Evolutionary conservation across 1,284 basidiomycete genomes (phyloP), one percentile per base, ranked within the genome.

Genomic region (Vanrija sp.): DNA sequence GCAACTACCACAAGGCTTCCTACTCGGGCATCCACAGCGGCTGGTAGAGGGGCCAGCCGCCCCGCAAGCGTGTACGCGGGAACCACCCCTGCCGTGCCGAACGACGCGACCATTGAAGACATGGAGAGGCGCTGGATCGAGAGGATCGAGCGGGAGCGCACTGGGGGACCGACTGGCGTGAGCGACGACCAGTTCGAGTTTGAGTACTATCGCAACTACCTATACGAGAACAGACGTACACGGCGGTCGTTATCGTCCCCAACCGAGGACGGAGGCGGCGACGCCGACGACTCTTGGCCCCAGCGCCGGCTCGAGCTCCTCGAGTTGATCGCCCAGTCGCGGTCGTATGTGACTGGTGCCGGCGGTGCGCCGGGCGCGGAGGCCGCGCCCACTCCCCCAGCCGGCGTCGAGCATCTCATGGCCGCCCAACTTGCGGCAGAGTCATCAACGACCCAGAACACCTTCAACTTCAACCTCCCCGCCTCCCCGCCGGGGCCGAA

Each of bases 191-290:
- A 54, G 42, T 26, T 38, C 23, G 55, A 57, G 43, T 57, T 48
- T 46, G 49, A 51, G 42, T 58, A 54, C 49, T 58, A 58, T 38
- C 52, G 57, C 49, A 52, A 58, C 29, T 54, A 52, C 18, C 26
- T 52, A 26, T 58, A 45, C 19, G 57, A 54, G 26, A 46, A 45
- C 25, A 49, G 52, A 14, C 49, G 48, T 18, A 38, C 43, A 12
- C 19, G 42, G 10, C 42, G 46, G 12, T 12, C 14, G 21, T 18
- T 14, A 14, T 43, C 18, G 19, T 14, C 21, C n/a, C 3, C 42
- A 12, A 23, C 42, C 8, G 52, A 39, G 2, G 42, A 49, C 12
- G n/a, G n/a, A n/a, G 7, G 40, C n/a, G 40, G 40, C 10, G 40
- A 42, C 2, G 43, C 38, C 21, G 40, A 51, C 26, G 54, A 44